Evolutionary conservation across 2,329 filamentous ascomycete species (phyloP), one percentile per base, ranked within the genome.

Genomic region (Cytospora piceae): DNA sequence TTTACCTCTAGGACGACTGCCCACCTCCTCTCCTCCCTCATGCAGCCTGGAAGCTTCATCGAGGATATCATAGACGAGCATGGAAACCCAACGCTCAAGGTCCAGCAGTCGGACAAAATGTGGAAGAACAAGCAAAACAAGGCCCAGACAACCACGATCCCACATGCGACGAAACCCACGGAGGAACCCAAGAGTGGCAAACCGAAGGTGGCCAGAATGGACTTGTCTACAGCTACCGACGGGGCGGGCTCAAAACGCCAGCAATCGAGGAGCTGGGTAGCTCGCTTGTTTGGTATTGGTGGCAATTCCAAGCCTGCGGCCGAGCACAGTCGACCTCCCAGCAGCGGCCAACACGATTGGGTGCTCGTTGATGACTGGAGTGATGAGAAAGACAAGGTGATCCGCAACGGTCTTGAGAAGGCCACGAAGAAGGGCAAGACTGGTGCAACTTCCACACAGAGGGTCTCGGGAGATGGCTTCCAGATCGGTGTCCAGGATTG

Each of bases 1-100:
- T 99, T 99, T 77, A 98, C 95, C 0, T 96, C 94, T 0, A 88
- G 95, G 71, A 98, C 93, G 0, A 98, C 94, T 0, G 95, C 95
- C 1, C 94, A 97, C 75, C 83, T 99, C 17, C 83, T 99, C 20
- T 96, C 94, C 1, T 93, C 94, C 9, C 83, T 98, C 67, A 89
- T 95, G 65, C 92, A 94, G 60, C 85, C 87, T 1, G 88, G 89
- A 56, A 85, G 83, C 70, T 86, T 86, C 62, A 82, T 87, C 56
- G 85, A 88, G 69, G 83, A 88, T 66, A 81, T 83, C 9, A 78
- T 87, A 22, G 81, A 87, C 64, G 86, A 87, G 65, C 85, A 89
- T 70, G 84, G 85, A 1, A 86, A 87, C 65, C 80, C 85, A 4
- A 77, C 79, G 17, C 76, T 84, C 70, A 86, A 83, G 72, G 81